Evolutionary conservation across 2,329 filamentous ascomycete species (phyloP), one percentile per base, ranked within the genome.

Genomic region (Coniochaeta sp.): DNA sequence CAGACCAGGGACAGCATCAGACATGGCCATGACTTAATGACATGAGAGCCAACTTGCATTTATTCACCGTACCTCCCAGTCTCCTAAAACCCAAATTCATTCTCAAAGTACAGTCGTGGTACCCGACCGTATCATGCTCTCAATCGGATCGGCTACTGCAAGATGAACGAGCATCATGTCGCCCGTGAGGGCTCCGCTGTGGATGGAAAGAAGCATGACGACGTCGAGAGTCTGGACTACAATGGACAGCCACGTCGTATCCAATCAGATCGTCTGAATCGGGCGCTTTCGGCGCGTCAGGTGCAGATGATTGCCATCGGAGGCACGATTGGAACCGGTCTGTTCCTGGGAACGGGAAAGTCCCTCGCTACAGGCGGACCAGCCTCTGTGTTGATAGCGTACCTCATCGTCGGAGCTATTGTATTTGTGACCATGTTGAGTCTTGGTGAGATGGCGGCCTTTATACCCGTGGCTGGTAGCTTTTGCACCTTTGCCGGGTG

Each of bases 271-370:
- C 74, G 73, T 59, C 74, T 88, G 12, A 76, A 76, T 22, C 81
- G 85, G 6, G 79, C 81, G 47, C 75, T 87, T 14, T 83, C 81
- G 2, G 74, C 82, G 17, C 80, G 85, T n/a, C 85, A 88, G 69
- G 82, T 88, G 12, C 84, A 88, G 72, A 87, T 88, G 84, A 86
- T 88, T 62, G 86, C 85, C 50, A 82, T 85, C 57, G 81, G 80
- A 22, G 81, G 81, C 38, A 84, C 81, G 1, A 84, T 85, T 55
- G 82, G 82, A 9, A 87, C 84, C 0, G 85, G 85, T 2, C 71
- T 88, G 4, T 88, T 88, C 64, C 74, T 88, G 6, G 84, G 85
- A 33, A 85, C 83, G 0, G 85, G 85, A 11, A 83, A 82, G 67
- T 81, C 83, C 4, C 71, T 88, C 43, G 78, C 82, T 1, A 85